Evolutionary conservation across 163 green algal genomes (phyloP).

Genomic region (Scenedesmus sp.): DNA sequence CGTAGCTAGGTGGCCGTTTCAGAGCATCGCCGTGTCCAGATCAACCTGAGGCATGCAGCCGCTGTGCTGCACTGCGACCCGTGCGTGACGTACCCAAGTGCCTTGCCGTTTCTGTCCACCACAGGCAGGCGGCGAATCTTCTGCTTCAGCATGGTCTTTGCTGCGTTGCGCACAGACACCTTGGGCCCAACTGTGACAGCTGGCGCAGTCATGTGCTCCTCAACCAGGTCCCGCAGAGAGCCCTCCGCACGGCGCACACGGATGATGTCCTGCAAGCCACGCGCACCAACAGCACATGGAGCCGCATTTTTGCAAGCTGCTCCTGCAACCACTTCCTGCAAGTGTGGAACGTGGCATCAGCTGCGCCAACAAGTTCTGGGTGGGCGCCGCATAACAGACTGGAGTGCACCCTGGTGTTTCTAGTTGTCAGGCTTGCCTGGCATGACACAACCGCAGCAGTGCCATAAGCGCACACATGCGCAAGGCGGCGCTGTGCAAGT

Average conservation of each 20-base stretch:
- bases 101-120: slow-evolving; percentile 70
- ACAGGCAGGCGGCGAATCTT: slow-evolving; percentile 82
- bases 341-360: too few relatives aligned
- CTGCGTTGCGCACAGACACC: slow-evolving; percentile 68
- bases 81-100: slow-evolving; percentile 66
- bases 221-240: slow-evolving; percentile 65
- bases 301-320: too few relatives aligned
- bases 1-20: too few relatives aligned
- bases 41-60: too few relatives aligned
- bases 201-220: slow-evolving; percentile 74
- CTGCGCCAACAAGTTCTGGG: too few relatives aligned
- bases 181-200: slow-evolving; percentile 67
- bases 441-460: not conserved
- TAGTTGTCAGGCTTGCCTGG: not conserved
- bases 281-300: not conserved
- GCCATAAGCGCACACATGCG: not conserved
- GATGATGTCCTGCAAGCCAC: slow-evolving; percentile 74
- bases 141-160: slow-evolving; percentile 78
- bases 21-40: too few relatives aligned
- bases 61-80: not conserved
- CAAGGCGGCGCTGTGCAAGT: not conserved
- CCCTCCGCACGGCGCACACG: slow-evolving; percentile 69
- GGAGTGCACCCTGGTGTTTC: not conserved
- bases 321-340: too few relatives aligned
- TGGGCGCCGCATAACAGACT: too few relatives aligned